These are phyloP conservation scores for Tulasnella sp. DNA, from an alignment of 768 basidiomycete genomes.

Conservation along the genomic window DNA sequence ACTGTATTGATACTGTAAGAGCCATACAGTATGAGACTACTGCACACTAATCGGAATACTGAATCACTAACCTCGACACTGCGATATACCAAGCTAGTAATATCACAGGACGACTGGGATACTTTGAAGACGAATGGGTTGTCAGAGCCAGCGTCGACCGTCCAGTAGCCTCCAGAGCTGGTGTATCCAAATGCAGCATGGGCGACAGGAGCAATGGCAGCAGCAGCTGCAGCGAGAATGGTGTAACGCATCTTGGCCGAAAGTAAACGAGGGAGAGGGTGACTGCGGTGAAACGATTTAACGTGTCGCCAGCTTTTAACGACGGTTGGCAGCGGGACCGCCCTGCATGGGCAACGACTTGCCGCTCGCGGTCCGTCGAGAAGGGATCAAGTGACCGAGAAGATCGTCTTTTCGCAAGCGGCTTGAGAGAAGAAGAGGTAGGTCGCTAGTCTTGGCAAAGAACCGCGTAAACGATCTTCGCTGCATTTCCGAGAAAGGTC, in stretches of 20 bases:
- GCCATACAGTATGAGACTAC: background rate
- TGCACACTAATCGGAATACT: background rate
- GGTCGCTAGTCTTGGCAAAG: background rate
- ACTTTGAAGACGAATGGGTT: constrained; percentile 28
- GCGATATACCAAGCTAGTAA: constrained; percentile 41
- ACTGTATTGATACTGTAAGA: constrained; percentile 36
- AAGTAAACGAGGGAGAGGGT: background rate
- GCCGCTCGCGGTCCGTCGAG: background rate
- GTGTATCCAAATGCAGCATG: constrained; percentile 41
- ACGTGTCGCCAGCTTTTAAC: background rate
- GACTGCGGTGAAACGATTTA: background rate
- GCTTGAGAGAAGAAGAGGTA: background rate
- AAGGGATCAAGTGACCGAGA: background rate
- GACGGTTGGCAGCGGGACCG: background rate
- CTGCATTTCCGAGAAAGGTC: background rate
- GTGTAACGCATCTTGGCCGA: background rate
- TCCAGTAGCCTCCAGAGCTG: constrained; percentile 36
- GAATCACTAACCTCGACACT: constrained; percentile 29
- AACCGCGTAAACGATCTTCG: background rate
- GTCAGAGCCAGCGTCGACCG: constrained; percentile 41
- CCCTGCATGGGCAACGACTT: background rate
- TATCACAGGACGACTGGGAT: constrained; percentile 40
- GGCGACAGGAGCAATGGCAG: background rate
- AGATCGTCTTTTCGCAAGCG: background rate
- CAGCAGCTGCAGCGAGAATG: background rate